Conservation (phyloP, 257 asterid genomes). For the Nicotiana sylvestris region DNA sequence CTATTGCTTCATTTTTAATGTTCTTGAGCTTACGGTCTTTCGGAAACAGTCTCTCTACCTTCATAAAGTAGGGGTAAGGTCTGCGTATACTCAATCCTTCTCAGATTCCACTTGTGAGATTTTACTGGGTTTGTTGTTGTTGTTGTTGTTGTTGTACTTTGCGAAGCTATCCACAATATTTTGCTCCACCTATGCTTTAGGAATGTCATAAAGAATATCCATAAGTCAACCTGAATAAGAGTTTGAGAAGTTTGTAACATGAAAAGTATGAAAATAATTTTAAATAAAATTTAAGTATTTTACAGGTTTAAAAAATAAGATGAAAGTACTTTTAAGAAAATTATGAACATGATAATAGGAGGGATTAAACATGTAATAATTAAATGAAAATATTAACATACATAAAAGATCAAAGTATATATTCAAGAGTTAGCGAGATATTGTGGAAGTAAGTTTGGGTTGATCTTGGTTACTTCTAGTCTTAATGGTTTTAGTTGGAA, state of each 20-base stretch:
- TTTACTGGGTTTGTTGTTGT: too few relatives aligned
- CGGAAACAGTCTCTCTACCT: too few relatives aligned
- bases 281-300: not conserved
- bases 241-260: not conserved
- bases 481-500: not conserved
- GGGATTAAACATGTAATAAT: not conserved
- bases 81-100: too few relatives aligned
- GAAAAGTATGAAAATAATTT: not conserved
- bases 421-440: not conserved
- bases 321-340: not conserved
- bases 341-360: not conserved
- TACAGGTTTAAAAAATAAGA: not conserved
- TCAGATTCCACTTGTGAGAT: too few relatives aligned
- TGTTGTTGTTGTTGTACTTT: not conserved
- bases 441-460: constrained; percentile 1
- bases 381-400: not conserved
- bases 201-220: not conserved
- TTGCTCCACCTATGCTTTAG: not conserved
- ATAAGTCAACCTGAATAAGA: not conserved
- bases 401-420: too few relatives aligned
- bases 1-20: too few relatives aligned
- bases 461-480: not conserved
- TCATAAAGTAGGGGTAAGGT: too few relatives aligned
- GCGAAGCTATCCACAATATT: not conserved
- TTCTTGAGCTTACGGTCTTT: too few relatives aligned